Evolutionary conservation across 768 basidiomycete species (phyloP).

Genomic region (Dendrothele bispora): DNA sequence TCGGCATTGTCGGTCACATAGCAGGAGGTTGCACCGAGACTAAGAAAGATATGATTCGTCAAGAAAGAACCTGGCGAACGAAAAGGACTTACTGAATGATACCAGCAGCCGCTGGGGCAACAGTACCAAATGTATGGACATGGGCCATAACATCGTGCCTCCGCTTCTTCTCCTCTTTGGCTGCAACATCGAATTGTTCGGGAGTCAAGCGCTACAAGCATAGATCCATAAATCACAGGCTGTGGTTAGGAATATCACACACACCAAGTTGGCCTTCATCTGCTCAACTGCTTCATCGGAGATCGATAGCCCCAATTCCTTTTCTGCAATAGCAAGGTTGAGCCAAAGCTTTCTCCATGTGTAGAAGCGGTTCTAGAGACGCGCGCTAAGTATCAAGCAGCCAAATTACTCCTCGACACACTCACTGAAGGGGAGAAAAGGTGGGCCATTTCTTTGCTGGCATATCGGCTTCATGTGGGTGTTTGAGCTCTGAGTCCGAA

Average conservation of each 20-base stretch:
- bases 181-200: slow-evolving; percentile 89
- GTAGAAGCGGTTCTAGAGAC: slow-evolving; percentile 79
- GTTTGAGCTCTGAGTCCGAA: neutral
- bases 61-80: neutral
- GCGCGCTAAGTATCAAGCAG: too few relatives aligned
- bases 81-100: slow-evolving; percentile 79
- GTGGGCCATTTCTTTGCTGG: slow-evolving; percentile 97
- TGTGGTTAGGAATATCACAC: slow-evolving; percentile 17
- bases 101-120: slow-evolving; percentile 92
- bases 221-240: slow-evolving; percentile 3
- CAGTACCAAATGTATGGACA: slow-evolving; percentile 93
- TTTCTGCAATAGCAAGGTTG: slow-evolving; percentile 94
- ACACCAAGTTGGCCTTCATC: slow-evolving; percentile 90
- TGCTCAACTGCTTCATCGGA: slow-evolving; percentile 88
- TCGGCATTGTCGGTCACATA: slow-evolving; percentile 99
- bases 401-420: too few relatives aligned
- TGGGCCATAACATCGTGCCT: slow-evolving; percentile 99
- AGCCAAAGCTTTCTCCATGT: slow-evolving; percentile 98
- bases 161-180: slow-evolving; percentile 93
- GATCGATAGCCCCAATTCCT: slow-evolving; percentile 90
- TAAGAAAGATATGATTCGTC: too few relatives aligned
- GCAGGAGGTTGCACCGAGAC: slow-evolving; percentile 96
- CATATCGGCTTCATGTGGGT: slow-evolving; percentile 97
- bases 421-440: slow-evolving; percentile 92
- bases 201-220: slow-evolving; percentile 69